These are phyloP conservation scores for Pontederia crassipes DNA, from an alignment of 176 grass and related monocot species.

Conservation along the genomic window DNA sequence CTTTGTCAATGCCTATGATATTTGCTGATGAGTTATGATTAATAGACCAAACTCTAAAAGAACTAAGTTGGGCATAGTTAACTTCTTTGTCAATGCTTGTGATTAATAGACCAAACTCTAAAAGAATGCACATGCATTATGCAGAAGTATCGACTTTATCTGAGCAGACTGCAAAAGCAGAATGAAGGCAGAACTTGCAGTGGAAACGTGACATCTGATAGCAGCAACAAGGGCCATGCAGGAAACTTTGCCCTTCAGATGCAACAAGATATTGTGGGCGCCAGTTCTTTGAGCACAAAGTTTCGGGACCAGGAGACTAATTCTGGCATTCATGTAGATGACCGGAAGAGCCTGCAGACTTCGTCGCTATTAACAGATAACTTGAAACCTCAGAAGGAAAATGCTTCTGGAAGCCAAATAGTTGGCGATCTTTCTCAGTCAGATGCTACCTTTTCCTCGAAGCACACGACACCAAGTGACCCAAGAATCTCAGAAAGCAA, in stretches of 20 bases:
- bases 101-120: too few species aligned
- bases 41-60: too few species aligned
- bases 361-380: neutral
- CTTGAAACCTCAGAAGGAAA: neutral
- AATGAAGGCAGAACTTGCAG: slow-evolving; percentile 2
- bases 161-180: slow-evolving; percentile 23
- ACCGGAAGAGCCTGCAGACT: neutral
- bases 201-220: slow-evolving; percentile 7
- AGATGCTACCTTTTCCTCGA: slow-evolving; percentile 8
- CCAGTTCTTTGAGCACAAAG: neutral
- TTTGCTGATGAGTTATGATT: too few species aligned
- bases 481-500: neutral
- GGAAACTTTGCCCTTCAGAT: neutral
- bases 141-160: slow-evolving; percentile 25
- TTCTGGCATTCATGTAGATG: neutral
- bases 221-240: neutral
- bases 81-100: too few species aligned
- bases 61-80: too few species aligned
- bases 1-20: too few species aligned
- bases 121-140: neutral
- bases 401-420: slow-evolving; percentile 2
- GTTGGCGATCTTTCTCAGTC: neutral
- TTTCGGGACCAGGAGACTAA: neutral
- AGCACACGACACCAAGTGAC: slow-evolving; percentile 3
- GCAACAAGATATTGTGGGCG: neutral